Base-by-base conservation (phyloP, 257 asterid genomes). In the Cinchona pubescens region DNA sequence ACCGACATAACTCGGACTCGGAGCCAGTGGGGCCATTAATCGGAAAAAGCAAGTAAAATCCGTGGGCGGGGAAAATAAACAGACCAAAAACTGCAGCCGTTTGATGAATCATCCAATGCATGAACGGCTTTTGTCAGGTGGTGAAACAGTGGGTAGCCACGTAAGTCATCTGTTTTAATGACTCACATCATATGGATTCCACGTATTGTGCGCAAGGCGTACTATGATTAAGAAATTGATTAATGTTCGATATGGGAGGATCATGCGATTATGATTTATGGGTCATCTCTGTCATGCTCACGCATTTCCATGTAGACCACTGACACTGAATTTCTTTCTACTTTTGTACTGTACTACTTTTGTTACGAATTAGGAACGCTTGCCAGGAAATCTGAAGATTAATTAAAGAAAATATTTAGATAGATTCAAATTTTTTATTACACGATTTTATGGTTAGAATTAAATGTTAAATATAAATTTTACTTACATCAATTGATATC, bases 151-250 rank as follows among this genome's bases (percentile, higher is more conserved):
- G 80, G 60, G 81, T 67, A 11, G 82, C 83, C 91, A 88, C 96
- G 89, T 84, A 82, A 53, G 19, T 13, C 4, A 56, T 74, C 75
- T 29, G 37, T 73, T 75, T 45, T 71, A 78, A 46, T 81, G 90
- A 83, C 87, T 42, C 88, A 78, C 82, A 51, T 69, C 62, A 6
- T 0, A 14, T 76, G 37, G 87, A 72, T 78, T 56, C 88, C 91
- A 83, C 91, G 90, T 83, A 83, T 76, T 66, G 23, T 69, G 51
- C 7, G n/a, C n/a, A n/a, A n/a, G n/a, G n/a, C n/a, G 46, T 12
- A 13, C 61, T 21, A 29, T 35, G 45, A 27, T 74, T 55, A 32
- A 34, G 18, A 13, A 46, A 43, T 46, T 19, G 1, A 58, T 73
- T 60, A 15, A 37, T 40, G 4, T 3, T 40, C 37, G 55, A 29